Evolutionary conservation across 2,329 filamentous ascomycete genomes (phyloP), one percentile per base, ranked within the genome.

Genomic region (Claviceps digitariae): DNA sequence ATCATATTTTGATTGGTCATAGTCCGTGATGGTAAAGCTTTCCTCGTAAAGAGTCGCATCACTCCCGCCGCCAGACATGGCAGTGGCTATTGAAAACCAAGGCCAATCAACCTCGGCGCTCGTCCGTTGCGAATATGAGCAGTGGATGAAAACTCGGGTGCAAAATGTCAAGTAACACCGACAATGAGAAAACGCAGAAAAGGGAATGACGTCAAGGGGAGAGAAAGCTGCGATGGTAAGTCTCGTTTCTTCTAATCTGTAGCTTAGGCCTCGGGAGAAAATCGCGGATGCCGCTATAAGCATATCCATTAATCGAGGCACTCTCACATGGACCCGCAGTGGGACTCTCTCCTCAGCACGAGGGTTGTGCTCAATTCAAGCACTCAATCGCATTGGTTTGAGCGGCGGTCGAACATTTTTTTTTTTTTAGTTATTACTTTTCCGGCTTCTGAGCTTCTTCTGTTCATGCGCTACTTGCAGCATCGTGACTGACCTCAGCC

Each of bases 31-130:
- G 57, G 79, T 86, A 78, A 97, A 96, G 63, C 81, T 84, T 66
- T 95, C 90, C 72, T 96, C 90, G 73, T 94, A 95, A 69, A 97
- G 87, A 64, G 93, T 85, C 55, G 90, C 84, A 73, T 97, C 91
- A 61, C 86, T 84, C 70, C 88, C 82, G 60, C 34, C 43, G 20
- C 56, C 53, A 77, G 53, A 56, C 62, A 59, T 58, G 21, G 20
- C 51, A 49, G 3, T 55, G 44, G 45, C 38, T 44, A 15, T 17
- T 25, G 23, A 9, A 27, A 34, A 12, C 12, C 41, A 25, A 20
- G 36, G 31, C 12, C 27, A 21, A 43, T 8, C 38, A 21, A 43
- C 36, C 49, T 43, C 49, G 17, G 38, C 40, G 17, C 1, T 51
- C 29, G 25, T 23, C 23, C 12, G 40, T 50, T 6, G 41, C 23